Evolutionary conservation across 192 early-diverging fungal genomes (phyloP), one percentile per base, ranked within the genome.

Genomic region (Linnemannia zychae): DNA sequence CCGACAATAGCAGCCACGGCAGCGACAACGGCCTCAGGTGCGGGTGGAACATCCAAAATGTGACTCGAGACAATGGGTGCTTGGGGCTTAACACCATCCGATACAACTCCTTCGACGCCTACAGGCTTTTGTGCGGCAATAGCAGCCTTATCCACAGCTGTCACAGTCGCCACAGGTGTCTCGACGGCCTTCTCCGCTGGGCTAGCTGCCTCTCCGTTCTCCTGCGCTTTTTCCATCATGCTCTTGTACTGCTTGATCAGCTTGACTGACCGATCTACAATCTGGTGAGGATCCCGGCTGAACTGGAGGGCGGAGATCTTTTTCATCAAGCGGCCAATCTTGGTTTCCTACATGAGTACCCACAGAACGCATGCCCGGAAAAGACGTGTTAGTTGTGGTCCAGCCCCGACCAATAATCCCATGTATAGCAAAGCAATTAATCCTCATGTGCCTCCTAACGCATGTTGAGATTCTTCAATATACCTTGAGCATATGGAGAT

Each of bases 241-340:
- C 33, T 63, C 63, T 89, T 89, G 68, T 86, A 89, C 47, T 82
- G 75, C 71, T 80, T 86, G 65, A 89, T 89, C 63, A 89, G 53
- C 22, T 80, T 76, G 36, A 77, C 68, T 47, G 80, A 81, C 47
- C 88, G 80, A 13, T 89, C 78, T 15, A 79, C 82, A 68, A 89
- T 89, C 6, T 65, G 73, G 37, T 76, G 77, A 1, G 74, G 84
- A 49, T 89, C 88, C 48, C 78, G 74, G 20, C 81, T 86, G 40
- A 83, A 80, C 38, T 89, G 71, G 7, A 83, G 52, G 17, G 71
- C 77, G 0, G 81, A 75, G 37, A 89, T 89, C 57, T 89, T 89
- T 70, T 86, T 86, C 88, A 89, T 89, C 34, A 89, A 68, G 16
- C 85, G 81, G 7, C 88, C 88, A 46, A 89, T 89, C 71, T 89